phyloP scores from a whole-genome alignment of 129 eudicot genomes.

The Oenanthe sinensis region DNA sequence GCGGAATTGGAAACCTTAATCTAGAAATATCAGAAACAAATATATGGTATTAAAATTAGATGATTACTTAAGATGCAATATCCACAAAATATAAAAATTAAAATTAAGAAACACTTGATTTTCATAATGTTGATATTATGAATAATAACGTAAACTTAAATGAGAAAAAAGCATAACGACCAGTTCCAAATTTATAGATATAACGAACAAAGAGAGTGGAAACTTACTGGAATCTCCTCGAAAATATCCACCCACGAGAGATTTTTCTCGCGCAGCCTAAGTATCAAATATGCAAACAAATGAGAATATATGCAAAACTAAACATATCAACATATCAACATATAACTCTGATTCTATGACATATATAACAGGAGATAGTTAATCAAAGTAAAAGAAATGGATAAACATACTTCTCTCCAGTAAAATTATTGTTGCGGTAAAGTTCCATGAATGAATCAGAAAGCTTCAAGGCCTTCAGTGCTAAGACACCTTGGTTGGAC shows the following conservation, averaged over 20 bases:
- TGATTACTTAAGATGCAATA: background rate
- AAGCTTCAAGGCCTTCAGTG: constrained; percentile 95
- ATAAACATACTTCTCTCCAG: constrained; percentile 82
- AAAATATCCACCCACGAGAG: constrained; percentile 97
- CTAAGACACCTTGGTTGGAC: constrained; percentile 90
- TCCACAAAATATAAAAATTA: background rate
- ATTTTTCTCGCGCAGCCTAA: constrained; percentile 93
- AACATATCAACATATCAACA: background rate
- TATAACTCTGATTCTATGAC: background rate
- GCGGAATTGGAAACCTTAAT: constrained; percentile 92
- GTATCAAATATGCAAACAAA: background rate
- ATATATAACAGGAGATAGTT: background rate
- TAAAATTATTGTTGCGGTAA: constrained; percentile 69
- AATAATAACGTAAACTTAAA: background rate
- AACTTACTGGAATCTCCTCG: constrained; percentile 96
- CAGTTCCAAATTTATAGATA: background rate
- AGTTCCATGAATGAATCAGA: constrained; percentile 99
- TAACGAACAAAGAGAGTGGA: background rate
- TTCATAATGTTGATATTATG: background rate
- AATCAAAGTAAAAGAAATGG: background rate
- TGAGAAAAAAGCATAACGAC: background rate
- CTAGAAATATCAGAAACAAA: constrained; percentile 24
- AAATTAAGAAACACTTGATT: background rate
- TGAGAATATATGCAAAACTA: constrained; percentile 7
- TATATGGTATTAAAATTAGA: background rate